Percentiles rank a stretch among this genome's conserved stretches.
Evolutionary conservation across 345 rosid species (phyloP).

Genomic region (Iberis pinnata): DNA sequence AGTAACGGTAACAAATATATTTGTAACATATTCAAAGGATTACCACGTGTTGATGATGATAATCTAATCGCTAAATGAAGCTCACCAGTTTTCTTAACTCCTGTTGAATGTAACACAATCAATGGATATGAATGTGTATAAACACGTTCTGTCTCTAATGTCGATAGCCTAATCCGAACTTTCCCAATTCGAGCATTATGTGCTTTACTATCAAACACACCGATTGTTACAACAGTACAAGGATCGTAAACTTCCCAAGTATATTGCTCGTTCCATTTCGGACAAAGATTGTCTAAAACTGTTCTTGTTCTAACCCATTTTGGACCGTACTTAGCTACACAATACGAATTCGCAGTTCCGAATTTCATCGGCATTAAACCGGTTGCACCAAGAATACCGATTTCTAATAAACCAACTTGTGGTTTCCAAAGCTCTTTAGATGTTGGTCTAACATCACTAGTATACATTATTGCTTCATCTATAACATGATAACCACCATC

Average conservation of each 20-base stretch:
- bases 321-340: constrained; percentile 68
- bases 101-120: constrained; percentile 47
- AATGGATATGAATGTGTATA: constrained; percentile 73
- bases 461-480: constrained; percentile 55
- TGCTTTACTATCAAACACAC: constrained; percentile 46
- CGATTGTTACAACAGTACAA: constrained; percentile 60
- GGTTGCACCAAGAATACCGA: constrained; percentile 63
- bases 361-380: constrained; percentile 49
- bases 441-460: constrained; percentile 55
- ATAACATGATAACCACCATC: constrained; percentile 73
- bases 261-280: constrained; percentile 77
- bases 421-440: constrained; percentile 63
- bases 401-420: constrained; percentile 62
- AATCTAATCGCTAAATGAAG: constrained; percentile 68
- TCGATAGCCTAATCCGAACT: constrained; percentile 57
- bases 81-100: constrained; percentile 73
- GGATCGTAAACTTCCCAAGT: constrained; percentile 71
- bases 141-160: constrained; percentile 52
- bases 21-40: constrained; percentile 10
- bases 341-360: constrained; percentile 49
- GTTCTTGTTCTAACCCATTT: constrained; percentile 76
- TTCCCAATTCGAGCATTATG: constrained; percentile 59
- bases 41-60: constrained; percentile 37
- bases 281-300: constrained; percentile 48
- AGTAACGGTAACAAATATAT: constrained; percentile 35